Evolutionary conservation across 2,329 filamentous ascomycete genomes (phyloP).

Genomic region (Penicillium sp.): DNA sequence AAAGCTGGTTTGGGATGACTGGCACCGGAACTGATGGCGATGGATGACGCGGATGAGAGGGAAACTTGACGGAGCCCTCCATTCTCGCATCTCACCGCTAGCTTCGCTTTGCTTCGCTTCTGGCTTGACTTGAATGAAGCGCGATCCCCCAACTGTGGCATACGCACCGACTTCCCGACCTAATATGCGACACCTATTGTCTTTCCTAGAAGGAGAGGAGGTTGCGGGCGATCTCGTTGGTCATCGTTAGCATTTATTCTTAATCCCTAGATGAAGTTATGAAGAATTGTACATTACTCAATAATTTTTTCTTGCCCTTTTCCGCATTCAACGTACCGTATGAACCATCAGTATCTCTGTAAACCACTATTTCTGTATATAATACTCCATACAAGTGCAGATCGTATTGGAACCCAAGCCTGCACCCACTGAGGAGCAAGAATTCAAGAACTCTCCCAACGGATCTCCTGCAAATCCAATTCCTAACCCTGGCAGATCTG

Average conservation of each 20-base stretch:
- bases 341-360: too few species aligned
- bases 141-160: slow-evolving; percentile 14
- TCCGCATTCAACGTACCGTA: too few species aligned
- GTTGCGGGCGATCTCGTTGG: slow-evolving; percentile 9
- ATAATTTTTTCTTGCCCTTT: background rate
- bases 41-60: slow-evolving; percentile 3
- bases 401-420: background rate
- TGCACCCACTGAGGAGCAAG: background rate
- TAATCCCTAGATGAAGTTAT: slow-evolving; percentile 29
- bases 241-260: slow-evolving; percentile 27
- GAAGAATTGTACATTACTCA: slow-evolving; percentile 28
- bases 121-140: slow-evolving; percentile 22
- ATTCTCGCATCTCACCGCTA: slow-evolving; percentile 4
- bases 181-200: slow-evolving; percentile 14
- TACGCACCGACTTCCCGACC: slow-evolving; percentile 5
- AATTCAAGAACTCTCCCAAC: too few species aligned
- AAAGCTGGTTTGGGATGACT: background rate
- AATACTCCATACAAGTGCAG: too few species aligned
- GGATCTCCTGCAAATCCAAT: too few species aligned
- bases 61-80: slow-evolving; percentile 22
- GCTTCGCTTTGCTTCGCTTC: slow-evolving; percentile 23
- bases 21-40: slow-evolving; percentile 11
- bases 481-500: background rate
- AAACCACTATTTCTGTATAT: too few species aligned
- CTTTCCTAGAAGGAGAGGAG: background rate